These are phyloP conservation scores for Mycena citricolor DNA, from an alignment of 1,284 basidiomycete species.

Conservation along the genomic window DNA sequence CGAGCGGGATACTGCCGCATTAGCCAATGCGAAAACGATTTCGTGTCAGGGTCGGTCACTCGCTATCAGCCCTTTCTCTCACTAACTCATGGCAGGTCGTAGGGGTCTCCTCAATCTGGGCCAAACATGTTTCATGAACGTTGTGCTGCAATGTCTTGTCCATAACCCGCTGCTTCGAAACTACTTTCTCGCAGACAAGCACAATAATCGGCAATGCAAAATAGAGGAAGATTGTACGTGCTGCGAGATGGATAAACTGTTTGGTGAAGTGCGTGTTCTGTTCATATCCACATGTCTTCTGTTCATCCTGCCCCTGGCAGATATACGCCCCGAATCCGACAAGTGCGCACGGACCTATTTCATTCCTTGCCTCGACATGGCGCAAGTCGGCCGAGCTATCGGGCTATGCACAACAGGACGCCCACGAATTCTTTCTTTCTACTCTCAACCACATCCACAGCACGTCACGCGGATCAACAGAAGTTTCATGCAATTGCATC, in stretches of 20 bases:
- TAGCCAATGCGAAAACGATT: constrained; percentile 40
- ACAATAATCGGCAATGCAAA: constrained; percentile 71
- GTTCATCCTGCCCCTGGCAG: constrained; percentile 36
- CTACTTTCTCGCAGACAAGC: constrained; percentile 88
- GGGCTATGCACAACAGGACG: constrained; percentile 93
- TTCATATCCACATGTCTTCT: constrained; percentile 1
- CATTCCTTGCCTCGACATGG: constrained; percentile 88
- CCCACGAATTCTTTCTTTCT: constrained; percentile 88
- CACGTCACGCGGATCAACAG: constrained; percentile 70
- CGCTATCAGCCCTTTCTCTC: constrained; percentile 5
- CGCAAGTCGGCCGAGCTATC: constrained; percentile 80
- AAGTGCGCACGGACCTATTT: constrained; percentile 80
- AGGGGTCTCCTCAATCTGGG: constrained; percentile 90
- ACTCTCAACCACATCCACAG: constrained; percentile 82
- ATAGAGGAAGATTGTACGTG: constrained; percentile 75
- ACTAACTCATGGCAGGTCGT: constrained; percentile 50
- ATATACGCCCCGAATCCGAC: constrained; percentile 69
- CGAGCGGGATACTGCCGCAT: constrained; percentile 37
- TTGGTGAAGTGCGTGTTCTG: constrained; percentile 67
- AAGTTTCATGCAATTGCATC: constrained; percentile 84
- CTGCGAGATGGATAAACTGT: constrained; percentile 94
- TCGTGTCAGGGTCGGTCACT: constrained; percentile 61
- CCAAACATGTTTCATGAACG: constrained; percentile 94
- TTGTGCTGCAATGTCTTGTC: constrained; percentile 88
- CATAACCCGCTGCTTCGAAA: constrained; percentile 91